phyloP scores from a whole-genome alignment of 108 stramenopile genomes.

The Skeletonema tropicum region DNA sequence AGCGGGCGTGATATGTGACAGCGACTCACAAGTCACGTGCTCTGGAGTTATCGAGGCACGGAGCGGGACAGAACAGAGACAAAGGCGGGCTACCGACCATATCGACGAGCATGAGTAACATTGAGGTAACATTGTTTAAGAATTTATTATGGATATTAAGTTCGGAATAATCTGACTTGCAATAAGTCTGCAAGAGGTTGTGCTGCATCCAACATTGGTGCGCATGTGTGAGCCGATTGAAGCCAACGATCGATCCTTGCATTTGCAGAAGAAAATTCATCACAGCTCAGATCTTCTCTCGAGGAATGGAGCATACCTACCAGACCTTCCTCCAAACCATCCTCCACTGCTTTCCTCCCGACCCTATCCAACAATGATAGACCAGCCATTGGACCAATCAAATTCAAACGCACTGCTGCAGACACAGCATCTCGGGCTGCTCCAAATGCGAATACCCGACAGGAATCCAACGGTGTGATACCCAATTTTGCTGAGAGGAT shows the following conservation, averaged over 20 bases:
- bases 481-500: slow-evolving; percentile 51
- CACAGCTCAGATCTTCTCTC: background rate
- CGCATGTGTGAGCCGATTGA: slow-evolving; percentile 44
- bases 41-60: too few relatives aligned
- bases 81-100: too few relatives aligned
- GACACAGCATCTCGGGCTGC: slow-evolving; percentile 81
- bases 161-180: slow-evolving; percentile 74
- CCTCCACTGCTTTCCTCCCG: slow-evolving; percentile 53
- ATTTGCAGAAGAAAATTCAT: background rate
- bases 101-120: too few relatives aligned
- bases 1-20: too few relatives aligned
- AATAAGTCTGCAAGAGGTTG: slow-evolving; percentile 81
- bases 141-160: background rate
- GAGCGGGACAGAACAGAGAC: too few relatives aligned
- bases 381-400: slow-evolving; percentile 77
- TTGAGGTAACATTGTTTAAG: background rate
- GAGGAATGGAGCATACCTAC: slow-evolving; percentile 25
- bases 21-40: too few relatives aligned
- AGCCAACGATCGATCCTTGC: slow-evolving; percentile 30
- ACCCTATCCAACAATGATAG: slow-evolving; percentile 54
- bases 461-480: slow-evolving; percentile 41
- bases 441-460: slow-evolving; percentile 71
- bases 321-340: slow-evolving; percentile 47
- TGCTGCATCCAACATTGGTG: slow-evolving; percentile 69
- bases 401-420: slow-evolving; percentile 79